Conservation (phyloP, 2,329 filamentous ascomycete species). For the Tothia fuscella region DNA sequence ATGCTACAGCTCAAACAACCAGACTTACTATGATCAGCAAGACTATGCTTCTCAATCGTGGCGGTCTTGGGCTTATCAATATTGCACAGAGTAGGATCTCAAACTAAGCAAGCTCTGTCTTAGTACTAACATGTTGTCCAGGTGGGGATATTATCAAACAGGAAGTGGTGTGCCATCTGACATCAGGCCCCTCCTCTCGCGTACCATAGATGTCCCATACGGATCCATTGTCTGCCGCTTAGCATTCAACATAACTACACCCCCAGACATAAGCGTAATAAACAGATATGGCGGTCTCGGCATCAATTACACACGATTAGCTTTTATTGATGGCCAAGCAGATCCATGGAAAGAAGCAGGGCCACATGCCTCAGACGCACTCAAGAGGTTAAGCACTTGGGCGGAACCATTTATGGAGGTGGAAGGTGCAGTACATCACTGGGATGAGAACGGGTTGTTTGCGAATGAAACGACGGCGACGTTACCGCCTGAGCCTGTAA, state of each 20-base stretch:
- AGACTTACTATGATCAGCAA: slow-evolving; percentile 33
- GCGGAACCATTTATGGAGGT: slow-evolving; percentile 65
- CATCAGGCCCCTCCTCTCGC: slow-evolving; percentile 59
- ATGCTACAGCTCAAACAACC: slow-evolving; percentile 40
- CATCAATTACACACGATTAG: slow-evolving; percentile 63
- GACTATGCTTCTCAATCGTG: slow-evolving; percentile 31
- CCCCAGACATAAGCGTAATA: slow-evolving; percentile 51
- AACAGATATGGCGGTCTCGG: slow-evolving; percentile 67
- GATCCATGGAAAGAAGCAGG: slow-evolving; percentile 73
- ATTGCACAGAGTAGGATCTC: slow-evolving; percentile 42
- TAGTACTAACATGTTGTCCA: no score
- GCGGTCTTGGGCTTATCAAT: slow-evolving; percentile 47
- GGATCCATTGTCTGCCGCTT: slow-evolving; percentile 49
- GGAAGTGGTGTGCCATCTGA: slow-evolving; percentile 55
- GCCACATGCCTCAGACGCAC: slow-evolving; percentile 52
- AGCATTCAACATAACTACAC: slow-evolving; percentile 56
- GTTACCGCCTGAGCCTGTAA: slow-evolving; percentile 48
- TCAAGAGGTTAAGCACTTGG: slow-evolving; percentile 45
- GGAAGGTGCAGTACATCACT: slow-evolving; percentile 65
- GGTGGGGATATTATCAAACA: slow-evolving; percentile 72
- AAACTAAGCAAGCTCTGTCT: no score
- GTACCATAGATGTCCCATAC: slow-evolving; percentile 54
- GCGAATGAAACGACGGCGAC: slow-evolving; percentile 45
- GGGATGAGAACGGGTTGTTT: slow-evolving; percentile 62
- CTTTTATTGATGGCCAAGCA: slow-evolving; percentile 55